A percentile compares a stretch with the other conserved stretches of the same genome.
These are phyloP conservation scores for Globisporangium spinosum DNA, from an alignment of 352 stramenopile species.

Conservation along the genomic window DNA sequence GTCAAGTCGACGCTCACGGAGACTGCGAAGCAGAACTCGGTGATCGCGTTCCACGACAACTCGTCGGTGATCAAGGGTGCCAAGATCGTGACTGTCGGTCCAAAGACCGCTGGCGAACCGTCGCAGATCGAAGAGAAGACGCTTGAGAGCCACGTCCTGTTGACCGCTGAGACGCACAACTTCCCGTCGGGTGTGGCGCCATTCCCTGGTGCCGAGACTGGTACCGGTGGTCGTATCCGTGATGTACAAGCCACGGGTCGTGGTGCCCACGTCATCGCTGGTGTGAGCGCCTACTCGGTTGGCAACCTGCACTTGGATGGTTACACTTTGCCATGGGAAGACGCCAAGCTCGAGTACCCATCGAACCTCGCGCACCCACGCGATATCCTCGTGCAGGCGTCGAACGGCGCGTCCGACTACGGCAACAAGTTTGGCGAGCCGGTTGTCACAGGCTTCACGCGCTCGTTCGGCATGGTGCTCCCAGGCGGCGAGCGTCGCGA, in stretches of 20 bases:
- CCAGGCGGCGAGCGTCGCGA: conserved; percentile 95
- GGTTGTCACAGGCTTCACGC: conserved; percentile 97
- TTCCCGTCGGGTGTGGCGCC: conserved; percentile 96
- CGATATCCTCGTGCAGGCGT: conserved; percentile 96
- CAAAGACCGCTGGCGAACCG: conserved; percentile 57
- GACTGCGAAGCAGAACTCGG: conserved; percentile 88
- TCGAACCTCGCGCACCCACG: conserved; percentile 87
- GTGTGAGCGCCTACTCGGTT: conserved; percentile 83
- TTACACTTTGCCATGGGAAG: conserved; percentile 97
- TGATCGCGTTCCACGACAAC: conserved; percentile 99
- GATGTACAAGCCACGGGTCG: conserved; percentile 98
- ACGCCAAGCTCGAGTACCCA: conserved; percentile 90
- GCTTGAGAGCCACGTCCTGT: conserved; percentile 92
- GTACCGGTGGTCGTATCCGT: conserved; percentile 96
- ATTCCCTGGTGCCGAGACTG: conserved; percentile 95
- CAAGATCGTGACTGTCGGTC: conserved; percentile 83
- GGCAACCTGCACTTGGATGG: conserved; percentile 96
- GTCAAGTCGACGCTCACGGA: conserved; percentile 97
- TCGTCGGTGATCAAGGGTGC: conserved; percentile 96
- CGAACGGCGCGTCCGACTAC: conserved; percentile 98
- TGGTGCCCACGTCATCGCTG: conserved; percentile 94
- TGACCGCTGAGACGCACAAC: conserved; percentile 99
- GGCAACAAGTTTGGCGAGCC: conserved; percentile 99
- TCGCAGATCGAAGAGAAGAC: conserved; percentile 61
- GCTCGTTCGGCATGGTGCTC: conserved; percentile 96